These are phyloP conservation scores for Prunus campanulata DNA, from an alignment of 306 rosid genomes.

Conservation along the genomic window DNA sequence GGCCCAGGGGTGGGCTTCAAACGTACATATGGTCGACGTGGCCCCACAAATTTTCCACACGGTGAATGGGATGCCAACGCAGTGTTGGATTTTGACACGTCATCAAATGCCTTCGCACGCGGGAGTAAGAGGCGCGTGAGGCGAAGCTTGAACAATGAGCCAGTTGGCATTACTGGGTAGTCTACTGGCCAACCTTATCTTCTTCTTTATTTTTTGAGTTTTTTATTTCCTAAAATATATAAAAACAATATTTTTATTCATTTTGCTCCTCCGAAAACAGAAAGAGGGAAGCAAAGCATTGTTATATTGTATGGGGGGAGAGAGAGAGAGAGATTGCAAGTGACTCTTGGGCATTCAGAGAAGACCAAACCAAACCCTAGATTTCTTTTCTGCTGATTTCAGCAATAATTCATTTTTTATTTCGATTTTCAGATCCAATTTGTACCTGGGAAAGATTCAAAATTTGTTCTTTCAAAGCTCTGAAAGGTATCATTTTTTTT, in stretches of 20 bases:
- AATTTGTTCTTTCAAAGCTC: conserved; percentile 13
- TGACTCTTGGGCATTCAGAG: conserved; percentile 24
- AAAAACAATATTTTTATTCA: background rate
- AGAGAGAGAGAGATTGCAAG: conserved; percentile 25
- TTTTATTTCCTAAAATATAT: background rate
- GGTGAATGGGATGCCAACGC: conserved; percentile 4
- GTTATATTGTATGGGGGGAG: conserved; percentile 9
- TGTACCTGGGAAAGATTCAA: conserved; percentile 18
- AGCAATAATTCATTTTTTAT: background rate
- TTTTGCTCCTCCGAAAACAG: conserved; percentile 24
- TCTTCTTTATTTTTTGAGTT: conserved; percentile 15
- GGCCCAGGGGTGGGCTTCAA: background rate
- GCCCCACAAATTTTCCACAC: background rate
- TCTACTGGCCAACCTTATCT: conserved; percentile 57
- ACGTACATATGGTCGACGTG: background rate
- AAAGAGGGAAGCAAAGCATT: conserved; percentile 27
- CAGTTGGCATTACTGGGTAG: conserved; percentile 50
- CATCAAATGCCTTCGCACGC: background rate
- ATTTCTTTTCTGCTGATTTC: conserved; percentile 24
- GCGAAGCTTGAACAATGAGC: conserved; percentile 14
- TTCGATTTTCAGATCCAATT: conserved; percentile 26
- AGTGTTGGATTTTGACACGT: background rate
- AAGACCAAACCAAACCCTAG: conserved; percentile 46
- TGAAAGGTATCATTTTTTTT: conserved; percentile 10
- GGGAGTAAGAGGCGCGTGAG: conserved; percentile 35